Base-by-base conservation (phyloP, 2,329 filamentous ascomycete species). In the Aspergillus sp. region DNA sequence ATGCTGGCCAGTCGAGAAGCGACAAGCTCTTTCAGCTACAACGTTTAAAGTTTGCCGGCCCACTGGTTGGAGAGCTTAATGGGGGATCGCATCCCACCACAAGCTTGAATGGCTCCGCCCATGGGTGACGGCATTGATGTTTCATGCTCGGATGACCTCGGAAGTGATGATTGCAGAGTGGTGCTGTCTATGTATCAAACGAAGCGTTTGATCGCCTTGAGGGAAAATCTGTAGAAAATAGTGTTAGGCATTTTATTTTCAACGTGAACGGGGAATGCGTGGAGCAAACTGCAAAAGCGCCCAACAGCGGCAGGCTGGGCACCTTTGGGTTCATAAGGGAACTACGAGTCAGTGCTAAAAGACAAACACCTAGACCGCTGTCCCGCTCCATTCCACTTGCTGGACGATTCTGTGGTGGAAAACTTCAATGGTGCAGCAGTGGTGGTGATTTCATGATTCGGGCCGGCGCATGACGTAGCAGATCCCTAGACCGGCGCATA, bases 391-490 rank as follows among this genome's bases (percentile, higher is more conserved):
- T 53, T 19, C 32, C 11, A 21, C 11, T 7, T 8, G 8, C 17
- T 11, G 5, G 36, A 41, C 15, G 36, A 21, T 32, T 30, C n/a
- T 55, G 13, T 55, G 51, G 51, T 41, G 21, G 36, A 53, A 53
- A 36, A 2, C 11, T 27, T 36, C 51, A 25, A 53, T 13, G 32
- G 32, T 36, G 32, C 32, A 53, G 51, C 32, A 17, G 39, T 55
- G 57, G 61, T 66, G 64, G 64, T 68, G 66, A 68, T 68, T 66
- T 68, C 66, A 69, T 66, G 66, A 67, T 62, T 65, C 54, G 44
- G 56, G 56, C 63, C 61, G 57, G 64, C 66, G 62, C 65, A 75
- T 75, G 73, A 75, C 73, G 72, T 75, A 73, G 70, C 59, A 52
- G 60, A 64, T 17, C 44, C 44, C 58, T 63, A 58, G 11, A 61